A percentile compares a stretch with the other conserved stretches of the same genome.
Conservation (phyloP, 371 early-diverging fungal genomes). For the Syncephalis fuscata region DNA sequence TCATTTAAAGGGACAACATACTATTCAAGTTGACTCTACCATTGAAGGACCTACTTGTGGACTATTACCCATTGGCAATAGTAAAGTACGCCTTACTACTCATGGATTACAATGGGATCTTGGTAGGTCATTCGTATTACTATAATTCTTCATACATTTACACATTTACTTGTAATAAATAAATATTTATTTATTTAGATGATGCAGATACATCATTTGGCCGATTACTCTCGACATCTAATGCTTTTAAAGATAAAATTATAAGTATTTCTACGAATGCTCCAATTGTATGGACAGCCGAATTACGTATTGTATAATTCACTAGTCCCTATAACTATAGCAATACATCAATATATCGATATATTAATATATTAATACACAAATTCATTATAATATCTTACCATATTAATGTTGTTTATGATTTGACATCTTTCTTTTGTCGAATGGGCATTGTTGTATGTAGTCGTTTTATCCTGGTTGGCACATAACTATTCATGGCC, state of each 20-base stretch:
- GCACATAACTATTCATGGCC: no score
- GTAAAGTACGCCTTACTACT: constrained; percentile 37
- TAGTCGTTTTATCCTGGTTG: no score
- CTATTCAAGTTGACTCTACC: constrained; percentile 33
- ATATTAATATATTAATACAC: no score
- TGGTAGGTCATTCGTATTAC: constrained; percentile 32
- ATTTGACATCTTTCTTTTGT: no score
- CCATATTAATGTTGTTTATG: no score
- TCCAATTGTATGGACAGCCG: constrained; percentile 6
- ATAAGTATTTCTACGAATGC: constrained; percentile 5
- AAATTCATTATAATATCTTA: no score
- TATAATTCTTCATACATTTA: background rate
- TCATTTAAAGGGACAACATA: constrained; percentile 46
- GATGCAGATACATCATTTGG: constrained; percentile 4
- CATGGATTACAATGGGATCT: constrained; percentile 76
- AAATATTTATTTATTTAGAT: constrained; percentile 1
- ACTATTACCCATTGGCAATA: constrained; percentile 60
- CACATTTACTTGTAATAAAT: background rate
- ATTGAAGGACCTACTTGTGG: constrained; percentile 84
- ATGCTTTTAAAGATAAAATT: constrained; percentile 2
- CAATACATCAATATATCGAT: no score
- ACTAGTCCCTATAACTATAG: no score
- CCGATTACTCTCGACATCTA: constrained; percentile 8
- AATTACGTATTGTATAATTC: no score
- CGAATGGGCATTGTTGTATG: no score